Evolutionary conservation across 1,284 basidiomycete genomes (phyloP), one percentile per base, ranked within the genome.

Genomic region (Cutaneotrichosporon cavernicola): DNA sequence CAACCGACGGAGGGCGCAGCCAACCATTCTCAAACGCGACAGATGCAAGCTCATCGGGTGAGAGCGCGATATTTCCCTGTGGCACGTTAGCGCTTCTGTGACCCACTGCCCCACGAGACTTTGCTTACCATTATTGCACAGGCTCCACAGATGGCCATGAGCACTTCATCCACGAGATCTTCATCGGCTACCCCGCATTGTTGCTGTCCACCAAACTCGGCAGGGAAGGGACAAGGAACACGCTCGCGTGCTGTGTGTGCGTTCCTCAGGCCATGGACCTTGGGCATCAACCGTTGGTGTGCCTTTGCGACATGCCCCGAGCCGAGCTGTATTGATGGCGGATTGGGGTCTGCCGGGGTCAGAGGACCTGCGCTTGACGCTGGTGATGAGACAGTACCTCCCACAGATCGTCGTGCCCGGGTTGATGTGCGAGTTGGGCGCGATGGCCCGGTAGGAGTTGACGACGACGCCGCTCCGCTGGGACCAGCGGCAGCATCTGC

Each of bases 11-110:
- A 8, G 73, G 74, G 56, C 77, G 72, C n/a, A 79, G 66, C 79
- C 79, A 78, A 6, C 76, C 76, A 56, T 74, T 69, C 2, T 73
- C 70, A 38, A 75, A 73, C 30, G 73, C 73, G 32, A 76, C 73
- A 3, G 67, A 65, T 7, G 76, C 76, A 30, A 79, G 68, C 49
- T 80, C 79, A 47, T 77, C 75, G 8, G 76, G 72, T 14, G 75
- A 75, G 18, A 78, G 66, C 5, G 79, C 79, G 22, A 73, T 71
- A 60, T 80, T 80, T 49, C 76, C 72, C 79, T 80, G 66, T 16
- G 30, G 38, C 31, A 30, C 4, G 55, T 52, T 46, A 46, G 52
- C 51, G 56, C 16, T 26, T 31, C 16, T 34, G n/a, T 16, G 26
- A 32, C 16, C 38, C 51, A 56, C 6, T 46, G 36, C 43, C 32